phyloP scores from a whole-genome alignment of 176 grass and related monocot species.

The Leersia perrieri region DNA sequence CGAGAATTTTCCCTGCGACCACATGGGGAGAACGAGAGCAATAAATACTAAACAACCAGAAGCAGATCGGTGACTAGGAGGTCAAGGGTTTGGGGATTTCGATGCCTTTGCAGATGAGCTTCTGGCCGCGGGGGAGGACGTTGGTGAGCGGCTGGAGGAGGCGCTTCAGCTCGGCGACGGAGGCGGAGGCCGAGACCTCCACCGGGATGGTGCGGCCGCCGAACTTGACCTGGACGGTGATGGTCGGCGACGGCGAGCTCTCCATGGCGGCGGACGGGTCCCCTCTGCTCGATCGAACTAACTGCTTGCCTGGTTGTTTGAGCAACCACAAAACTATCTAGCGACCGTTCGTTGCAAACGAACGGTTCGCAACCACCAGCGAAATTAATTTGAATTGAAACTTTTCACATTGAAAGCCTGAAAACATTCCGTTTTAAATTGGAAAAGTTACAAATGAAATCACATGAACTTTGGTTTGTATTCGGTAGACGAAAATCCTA shows the following conservation, averaged over 20 bases:
- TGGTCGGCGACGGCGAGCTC: constrained; percentile 22
- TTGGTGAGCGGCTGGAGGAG: constrained; percentile 95
- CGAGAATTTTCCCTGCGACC: constrained; percentile 70
- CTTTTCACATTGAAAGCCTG: too few species aligned
- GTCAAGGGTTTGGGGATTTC: constrained; percentile 15
- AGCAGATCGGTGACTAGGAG: background rate
- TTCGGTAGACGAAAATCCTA: too few species aligned
- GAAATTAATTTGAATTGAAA: too few species aligned
- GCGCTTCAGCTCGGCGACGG: constrained; percentile 62
- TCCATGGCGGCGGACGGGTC: constrained; percentile 36
- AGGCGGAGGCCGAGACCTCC: constrained; percentile 38
- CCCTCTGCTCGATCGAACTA: constrained; percentile 1
- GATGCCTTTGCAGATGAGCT: constrained; percentile 90
- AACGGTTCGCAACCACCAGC: too few species aligned
- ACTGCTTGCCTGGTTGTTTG: background rate
- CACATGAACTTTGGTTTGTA: too few species aligned
- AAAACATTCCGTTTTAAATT: too few species aligned
- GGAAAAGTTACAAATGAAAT: too few species aligned
- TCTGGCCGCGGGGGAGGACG: constrained; percentile 89
- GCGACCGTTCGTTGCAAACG: too few species aligned
- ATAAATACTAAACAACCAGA: background rate
- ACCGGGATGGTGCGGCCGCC: constrained; percentile 72
- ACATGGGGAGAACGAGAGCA: background rate
- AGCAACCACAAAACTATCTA: too few species aligned
- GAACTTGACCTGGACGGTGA: constrained; percentile 85